Base-by-base conservation (phyloP, 2,329 filamentous ascomycete genomes). In the Lecanosticta acicola region DNA sequence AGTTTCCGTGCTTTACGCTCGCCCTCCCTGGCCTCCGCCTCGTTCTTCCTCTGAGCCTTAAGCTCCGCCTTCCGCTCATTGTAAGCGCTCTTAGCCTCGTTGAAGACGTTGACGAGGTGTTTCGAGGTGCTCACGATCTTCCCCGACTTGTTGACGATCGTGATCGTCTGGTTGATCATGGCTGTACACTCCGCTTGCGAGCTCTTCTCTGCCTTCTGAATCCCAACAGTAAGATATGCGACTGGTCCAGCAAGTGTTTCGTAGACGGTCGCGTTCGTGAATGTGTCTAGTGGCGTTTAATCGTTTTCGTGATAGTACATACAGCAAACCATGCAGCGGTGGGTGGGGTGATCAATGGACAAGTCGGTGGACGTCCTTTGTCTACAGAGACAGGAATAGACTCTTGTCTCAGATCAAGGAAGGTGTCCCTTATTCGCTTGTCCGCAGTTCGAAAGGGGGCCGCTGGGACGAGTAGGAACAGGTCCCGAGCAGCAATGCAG, bases 111-210 rank as follows among this genome's bases (percentile, higher is more conserved):
- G 62, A 94, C 79, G 18, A 97, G 74, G 59, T 95, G 87, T 70
- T 94, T 95, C 62, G 88, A 87, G 49, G 84, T 93, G 75, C 83
- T 90, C 59, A 95, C 87, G 41, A 94, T 83, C 71, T 94, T 94
- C 60, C 88, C 88, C 47, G 87, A 93, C 67, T 80, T 89, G 72
- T 94, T 93, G 69, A 94, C 84, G 61, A 94, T 86, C 56, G 87
- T 90, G 57, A 95, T 82, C 40, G 87, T 91, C 69, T 94, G 84
- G 53, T 77, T 74, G 24, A 79, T 41, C 33, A 46, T 32, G 39
- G 56, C 52, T n/a, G 53, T 37, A 19, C 19, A 16, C 11, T 3
- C 17, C 19, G 14, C 35, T 37, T 37, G 17, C 14, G 8, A 37
- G n/a, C n/a, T n/a, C n/a, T n/a, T n/a, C n/a, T n/a, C n/a, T n/a